Evolutionary conservation across 1,139 yeast species (phyloP).

Genomic region (Saccharomyces hybrid): DNA sequence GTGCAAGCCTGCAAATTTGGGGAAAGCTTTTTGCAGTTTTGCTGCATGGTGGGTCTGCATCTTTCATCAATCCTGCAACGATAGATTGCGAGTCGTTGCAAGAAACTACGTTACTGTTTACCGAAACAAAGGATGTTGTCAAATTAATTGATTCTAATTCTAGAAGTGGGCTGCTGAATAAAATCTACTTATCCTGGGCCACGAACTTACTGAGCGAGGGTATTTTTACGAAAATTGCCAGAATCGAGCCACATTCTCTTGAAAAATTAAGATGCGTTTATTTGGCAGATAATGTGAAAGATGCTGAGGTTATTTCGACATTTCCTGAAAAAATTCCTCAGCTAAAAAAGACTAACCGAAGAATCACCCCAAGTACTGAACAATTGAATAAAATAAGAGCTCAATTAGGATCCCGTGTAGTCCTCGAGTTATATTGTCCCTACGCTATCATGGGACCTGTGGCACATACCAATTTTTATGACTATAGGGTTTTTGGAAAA

Average conservation of each 20-base stretch:
- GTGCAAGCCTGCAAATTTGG: slow-evolving; percentile 26
- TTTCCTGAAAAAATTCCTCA: slow-evolving; percentile 15
- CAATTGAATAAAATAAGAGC: slow-evolving; percentile 42
- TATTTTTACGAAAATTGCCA: slow-evolving; percentile 33
- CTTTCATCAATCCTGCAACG: slow-evolving; percentile 11
- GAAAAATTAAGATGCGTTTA: slow-evolving; percentile 37
- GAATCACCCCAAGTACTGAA: slow-evolving; percentile 23
- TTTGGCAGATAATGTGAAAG: slow-evolving; percentile 25
- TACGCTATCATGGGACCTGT: slow-evolving; percentile 50
- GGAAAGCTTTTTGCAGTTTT: slow-evolving; percentile 30
- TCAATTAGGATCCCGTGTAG: slow-evolving; percentile 41
- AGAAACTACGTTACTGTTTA: slow-evolving; percentile 19
- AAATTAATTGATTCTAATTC: slow-evolving; percentile 2
- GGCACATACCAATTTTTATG: slow-evolving; percentile 51
- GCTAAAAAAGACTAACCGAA: slow-evolving; percentile 8
- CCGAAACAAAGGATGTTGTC: slow-evolving; percentile 7
- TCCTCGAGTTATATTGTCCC: slow-evolving; percentile 43
- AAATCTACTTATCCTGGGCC: slow-evolving; percentile 26
- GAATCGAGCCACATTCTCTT: slow-evolving; percentile 11
- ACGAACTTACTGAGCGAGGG: slow-evolving; percentile 36
- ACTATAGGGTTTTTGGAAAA: slow-evolving; percentile 43
- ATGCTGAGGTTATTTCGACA: slow-evolving; percentile 13
- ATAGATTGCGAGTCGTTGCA: slow-evolving; percentile 3
- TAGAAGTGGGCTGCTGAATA: slow-evolving; percentile 4
- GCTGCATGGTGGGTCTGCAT: slow-evolving; percentile 33